Percentiles rank a stretch among this genome's conserved stretches.
These are phyloP conservation scores for Yamadazyma triangularis DNA, from an alignment of 1,139 yeast genomes.

Conservation along the genomic window DNA sequence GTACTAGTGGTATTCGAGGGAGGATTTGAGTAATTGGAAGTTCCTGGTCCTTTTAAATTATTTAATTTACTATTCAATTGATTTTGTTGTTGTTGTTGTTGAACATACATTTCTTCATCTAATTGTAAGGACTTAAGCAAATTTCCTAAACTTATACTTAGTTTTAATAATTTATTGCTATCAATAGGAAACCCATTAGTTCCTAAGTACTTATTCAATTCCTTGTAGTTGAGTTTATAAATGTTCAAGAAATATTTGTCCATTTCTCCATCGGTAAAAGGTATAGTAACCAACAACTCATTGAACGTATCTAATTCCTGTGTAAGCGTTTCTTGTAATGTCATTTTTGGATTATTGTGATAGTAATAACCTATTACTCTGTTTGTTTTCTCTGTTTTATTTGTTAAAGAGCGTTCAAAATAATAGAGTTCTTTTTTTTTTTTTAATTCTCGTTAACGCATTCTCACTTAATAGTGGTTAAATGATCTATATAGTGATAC, in stretches of 20 bases:
- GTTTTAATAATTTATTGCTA: slow-evolving; percentile 34
- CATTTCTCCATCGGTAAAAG: slow-evolving; percentile 23
- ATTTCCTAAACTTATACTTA: slow-evolving; percentile 43
- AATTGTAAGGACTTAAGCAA: slow-evolving; percentile 32
- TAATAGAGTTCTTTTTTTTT: no score
- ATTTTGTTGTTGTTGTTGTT: slow-evolving; percentile 20
- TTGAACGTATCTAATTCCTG: slow-evolving; percentile 25
- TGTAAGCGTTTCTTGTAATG: background rate
- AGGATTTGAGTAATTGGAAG: background rate
- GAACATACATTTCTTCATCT: slow-evolving; percentile 30
- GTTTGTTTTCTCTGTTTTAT: background rate
- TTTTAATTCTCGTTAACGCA: no score
- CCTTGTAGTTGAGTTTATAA: slow-evolving; percentile 28
- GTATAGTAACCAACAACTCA: slow-evolving; percentile 30
- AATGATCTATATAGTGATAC: background rate
- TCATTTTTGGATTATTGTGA: background rate
- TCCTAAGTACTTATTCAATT: slow-evolving; percentile 18
- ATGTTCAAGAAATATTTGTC: slow-evolving; percentile 24
- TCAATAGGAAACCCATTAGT: slow-evolving; percentile 31
- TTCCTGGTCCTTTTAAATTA: background rate
- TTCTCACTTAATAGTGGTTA: no score
- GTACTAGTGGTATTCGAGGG: slow-evolving; percentile 7
- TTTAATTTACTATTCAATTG: slow-evolving; percentile 6
- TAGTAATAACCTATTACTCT: background rate
- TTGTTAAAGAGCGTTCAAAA: no score